Base-by-base conservation (phyloP, 805 yeast species). In the Hanseniaspora clermontiae region DNA sequence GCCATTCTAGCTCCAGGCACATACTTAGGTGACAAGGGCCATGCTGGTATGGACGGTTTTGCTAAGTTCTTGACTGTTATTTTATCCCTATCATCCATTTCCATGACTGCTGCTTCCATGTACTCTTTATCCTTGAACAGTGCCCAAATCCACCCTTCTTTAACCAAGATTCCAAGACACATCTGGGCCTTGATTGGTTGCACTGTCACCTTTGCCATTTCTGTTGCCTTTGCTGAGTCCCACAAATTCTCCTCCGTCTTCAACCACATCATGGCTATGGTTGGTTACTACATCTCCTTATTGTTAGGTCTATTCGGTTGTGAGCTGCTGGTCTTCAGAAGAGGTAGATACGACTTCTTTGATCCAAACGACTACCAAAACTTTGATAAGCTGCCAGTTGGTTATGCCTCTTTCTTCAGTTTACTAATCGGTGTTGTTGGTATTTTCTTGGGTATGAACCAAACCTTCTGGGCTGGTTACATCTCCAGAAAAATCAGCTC, bases 51-150 rank as follows among this genome's bases (percentile, higher is more conserved):
- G 59, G 90, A 85, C 69, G 90, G 89, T 9, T 89, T 89, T 63
- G 96, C 96, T 58, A 82, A 86, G 69, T 88, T 89, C 76, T 82
- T 90, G 68, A 80, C 90, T 71, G 96, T 89, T 31, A 38, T 89
- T 10, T 72, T 89, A 59, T 86, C 95, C 15, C 71, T 89, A 61
- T 86, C 95, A 42, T 87, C 95, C 40, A 83, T 89, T 57, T 84
- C 96, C 62, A 88, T 87, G 76, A 88, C 87, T 72, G 79, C 87
- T 69, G 95, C 96, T 70, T 89, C 88, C 74, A 82, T 87, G 84
- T 89, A 89, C 76, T 85, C 96, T 20, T 79, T 87, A 65, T 89
- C 87, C 46, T 76, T 89, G 64, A 81, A 89, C 60, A 88, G 89
- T 31, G 96, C 89, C 71, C 82, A 93, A 45, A 72, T 84, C 63